phyloP scores from a whole-genome alignment of 116 monocot species.

The Dioscorea cayenensis region DNA sequence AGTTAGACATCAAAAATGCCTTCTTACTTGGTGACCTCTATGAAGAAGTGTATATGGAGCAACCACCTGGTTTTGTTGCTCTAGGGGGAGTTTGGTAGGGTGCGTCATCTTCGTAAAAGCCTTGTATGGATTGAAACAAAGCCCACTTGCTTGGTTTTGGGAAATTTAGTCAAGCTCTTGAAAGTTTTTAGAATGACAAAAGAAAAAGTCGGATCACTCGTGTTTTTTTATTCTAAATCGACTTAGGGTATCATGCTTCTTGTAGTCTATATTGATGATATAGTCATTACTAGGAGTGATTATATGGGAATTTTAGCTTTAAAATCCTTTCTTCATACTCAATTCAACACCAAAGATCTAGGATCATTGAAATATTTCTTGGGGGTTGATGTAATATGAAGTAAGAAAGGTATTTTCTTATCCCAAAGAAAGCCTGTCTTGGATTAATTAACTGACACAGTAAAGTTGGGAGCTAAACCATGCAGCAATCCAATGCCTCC shows the following conservation, averaged over 20 bases:
- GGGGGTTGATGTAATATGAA: not conserved
- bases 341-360: constrained; percentile 1
- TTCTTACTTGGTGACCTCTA: too few relatives aligned
- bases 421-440: not conserved
- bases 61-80: too few relatives aligned
- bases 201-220: not conserved
- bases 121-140: too few relatives aligned
- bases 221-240: not conserved
- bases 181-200: not conserved
- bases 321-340: not conserved
- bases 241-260: not conserved
- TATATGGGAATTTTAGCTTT: not conserved
- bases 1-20: too few relatives aligned
- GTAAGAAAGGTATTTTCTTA: not conserved
- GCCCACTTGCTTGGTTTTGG: too few relatives aligned
- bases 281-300: not conserved
- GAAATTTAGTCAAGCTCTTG: not conserved
- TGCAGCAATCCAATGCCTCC: not conserved
- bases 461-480: not conserved
- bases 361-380: constrained; percentile 1
- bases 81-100: too few relatives aligned
- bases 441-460: not conserved
- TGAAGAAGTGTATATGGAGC: too few relatives aligned
- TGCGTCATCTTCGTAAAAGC: too few relatives aligned
- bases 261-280: constrained; percentile 3